A percentile compares a stretch with the other conserved stretches of the same genome.
Conservation (phyloP, 2,329 filamentous ascomycete species). For the Epichloe scottii region DNA sequence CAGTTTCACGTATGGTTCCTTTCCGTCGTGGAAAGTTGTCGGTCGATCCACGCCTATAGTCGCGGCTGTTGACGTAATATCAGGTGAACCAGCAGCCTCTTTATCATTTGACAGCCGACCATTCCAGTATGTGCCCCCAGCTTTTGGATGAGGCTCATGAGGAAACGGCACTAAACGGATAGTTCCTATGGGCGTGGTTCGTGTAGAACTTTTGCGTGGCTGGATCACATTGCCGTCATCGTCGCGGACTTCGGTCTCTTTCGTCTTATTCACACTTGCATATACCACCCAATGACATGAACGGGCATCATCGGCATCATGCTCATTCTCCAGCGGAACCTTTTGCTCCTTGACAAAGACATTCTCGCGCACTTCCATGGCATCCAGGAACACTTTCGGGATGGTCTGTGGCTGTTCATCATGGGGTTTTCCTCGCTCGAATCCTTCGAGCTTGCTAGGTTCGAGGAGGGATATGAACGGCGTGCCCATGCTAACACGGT, state of each 20-base stretch:
- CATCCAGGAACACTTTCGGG: constrained; percentile 46
- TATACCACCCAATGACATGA: constrained; percentile 87
- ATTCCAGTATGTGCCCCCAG: constrained; percentile 35
- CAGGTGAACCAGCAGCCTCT: neutral
- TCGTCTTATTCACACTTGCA: constrained; percentile 42
- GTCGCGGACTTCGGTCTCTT: constrained; percentile 31
- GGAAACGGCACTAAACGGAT: constrained; percentile 74
- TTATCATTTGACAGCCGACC: constrained; percentile 23
- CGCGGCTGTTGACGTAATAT: constrained; percentile 4
- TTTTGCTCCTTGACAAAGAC: constrained; percentile 51
- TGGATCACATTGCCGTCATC: constrained; percentile 27
- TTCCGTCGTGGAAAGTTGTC: constrained; percentile 43
- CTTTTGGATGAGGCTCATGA: constrained; percentile 50
- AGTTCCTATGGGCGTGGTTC: constrained; percentile 50
- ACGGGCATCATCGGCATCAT: constrained; percentile 67
- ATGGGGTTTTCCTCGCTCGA: constrained; percentile 26
- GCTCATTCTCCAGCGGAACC: constrained; percentile 53
- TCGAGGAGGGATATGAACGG: constrained; percentile 36
- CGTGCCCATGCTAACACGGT: constrained; percentile 28
- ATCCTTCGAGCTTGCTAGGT: constrained; percentile 37
- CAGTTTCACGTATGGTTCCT: constrained; percentile 71
- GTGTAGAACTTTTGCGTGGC: constrained; percentile 31
- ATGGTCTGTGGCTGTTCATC: constrained; percentile 32
- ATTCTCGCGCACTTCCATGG: constrained; percentile 47
- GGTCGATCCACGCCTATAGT: constrained; percentile 25